Evolutionary conservation across 1,284 basidiomycete species (phyloP), one percentile per base, ranked within the genome.

Genomic region (Puccinia horiana): DNA sequence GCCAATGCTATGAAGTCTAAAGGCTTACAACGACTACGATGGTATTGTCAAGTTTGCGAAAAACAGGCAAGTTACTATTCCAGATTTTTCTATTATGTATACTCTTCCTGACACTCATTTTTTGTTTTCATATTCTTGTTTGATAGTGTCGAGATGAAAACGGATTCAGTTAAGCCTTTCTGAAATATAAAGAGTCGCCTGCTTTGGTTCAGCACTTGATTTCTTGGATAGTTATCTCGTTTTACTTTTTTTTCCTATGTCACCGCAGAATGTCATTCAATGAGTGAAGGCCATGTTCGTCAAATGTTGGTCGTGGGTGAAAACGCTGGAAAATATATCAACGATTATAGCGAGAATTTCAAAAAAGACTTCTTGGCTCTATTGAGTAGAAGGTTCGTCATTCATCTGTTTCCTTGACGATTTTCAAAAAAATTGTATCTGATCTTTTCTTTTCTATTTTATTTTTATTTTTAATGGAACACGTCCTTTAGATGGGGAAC

Each of bases 1-100:
- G 94, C 93, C 32, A 98, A 97, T 88, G 93, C 94, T 88, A 95
- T 96, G 93, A 97, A 97, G 89, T 92, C 94, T 79, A 97, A 97
- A 86, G 95, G 88, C 87, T 81, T 97, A 70, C 94, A 96, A 86
- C 91, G 94, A 85, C 90, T 98, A 84, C 90, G 95, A 84, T 97
- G 94, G 94, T 98, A 94, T 88, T 98, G 95, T 86, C 85, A 84
- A 83, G 82, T 83, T 56, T 75, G 83, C 42, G 75, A 76, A 67
- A 56, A 70, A 49, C 56, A 74, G n/a, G 79, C 72, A n/a, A 16
- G 61, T 47, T 20, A 6, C 42, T 37, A 32, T 47, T 56, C 49
- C 52, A 8, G 16, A n/a, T 4, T 42, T 37, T 47, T 52, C 14
- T 52, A 73, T 47, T 32, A 23, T 16, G 61, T 65, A 16, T 23